Evolutionary conservation across 331 rosid species (phyloP), one percentile per base, ranked within the genome.

Genomic region (Stylosanthes scabra): DNA sequence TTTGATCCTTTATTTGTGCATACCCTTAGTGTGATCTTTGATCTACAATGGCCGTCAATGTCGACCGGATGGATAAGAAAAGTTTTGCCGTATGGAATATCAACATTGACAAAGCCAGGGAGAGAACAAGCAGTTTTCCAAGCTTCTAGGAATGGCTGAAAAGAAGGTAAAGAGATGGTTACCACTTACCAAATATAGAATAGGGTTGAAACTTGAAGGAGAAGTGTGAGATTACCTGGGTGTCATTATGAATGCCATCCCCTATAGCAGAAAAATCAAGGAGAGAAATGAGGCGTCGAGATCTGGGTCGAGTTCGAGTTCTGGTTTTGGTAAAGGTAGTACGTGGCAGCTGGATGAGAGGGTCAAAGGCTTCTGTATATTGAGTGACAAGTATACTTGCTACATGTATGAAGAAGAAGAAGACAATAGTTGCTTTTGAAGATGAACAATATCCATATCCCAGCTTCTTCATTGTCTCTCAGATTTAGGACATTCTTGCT

Each of bases 41-140:
- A 88, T 60, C 66, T 83, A 83, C 98, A 93, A 45, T 94, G 96
- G 55, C 98, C 98, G 28, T 79, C 85, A 70, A 93, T 67, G 78
- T 86, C 88, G 58, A 86, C 15, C 69, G 96, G 98, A 76, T 86
- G 67, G 50, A 91, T 64, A 49, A 89, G 84, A 79, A 82, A 91
- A 55, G 83, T 66, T 54, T 68, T 83, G 42, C 78, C 88, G 20
- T 74, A 60, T 3, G 95, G 95, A 82, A 89, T 61, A 44, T 76
- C 66, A 63, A 93, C 58, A 25, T 51, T 74, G 14, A 55, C 2
- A 45, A 68, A 71, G 12, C 57, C 82, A 49, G 90, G 64, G 57
- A 72, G 58, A 66, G 96, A 88, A 85, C 98, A 93, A 50, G 95
- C 98, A 3, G 28, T 37, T 31, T 80, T 68, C 98, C 98, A 93